Base-by-base conservation (phyloP, 129 eudicot species). In the Saposhnikovia divaricata region DNA sequence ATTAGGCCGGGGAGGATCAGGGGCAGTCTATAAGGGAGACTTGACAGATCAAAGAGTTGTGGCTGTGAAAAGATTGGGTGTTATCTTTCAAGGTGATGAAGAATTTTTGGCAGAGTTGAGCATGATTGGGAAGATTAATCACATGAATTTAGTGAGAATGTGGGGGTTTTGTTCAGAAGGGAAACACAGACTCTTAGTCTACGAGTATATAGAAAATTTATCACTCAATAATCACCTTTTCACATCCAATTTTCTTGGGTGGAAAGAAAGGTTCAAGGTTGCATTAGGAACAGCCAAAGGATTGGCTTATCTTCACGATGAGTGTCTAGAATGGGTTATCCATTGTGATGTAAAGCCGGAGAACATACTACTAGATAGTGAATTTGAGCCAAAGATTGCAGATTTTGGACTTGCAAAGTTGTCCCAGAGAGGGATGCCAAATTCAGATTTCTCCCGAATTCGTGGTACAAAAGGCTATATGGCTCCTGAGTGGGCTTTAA, bases 391-490 rank as follows among this genome's bases (percentile, higher is more conserved):
- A 10, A 68, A 68, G 44, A 68, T 68, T 68, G 73, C 73, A 27
- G 73, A 68, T 68, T 68, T 68, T 28, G 73, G 73, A 34, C 73
- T 68, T 27, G 73, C 73, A 68, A 68, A 34, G 73, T 15, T 68
- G 73, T 31, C 44, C 0, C 42, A 68, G 10, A 68, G 73, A 68
- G 73, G 73, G 6, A 9, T 15, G 31, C 73, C 73, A 0, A 34
- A 68, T 39, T 71, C 75, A 38, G 75, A 71, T 38, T 71, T 71
- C 23, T 71, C 75, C 5, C 21, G 75, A 38, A 71, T 71, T 0
- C 75, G 75, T 18, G 75, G 75, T 14, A 71, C 47, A 71, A 71
- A 71, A 71, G 75, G 75, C 12, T 38, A 71, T n/a, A 71, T 71
- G 75, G 75, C 73, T 68, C 73, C 73, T 31, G 73, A 68, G 4